Base-by-base conservation (phyloP, 2,329 filamentous ascomycete genomes). In the Hymenoscyphus fructigenus region DNA sequence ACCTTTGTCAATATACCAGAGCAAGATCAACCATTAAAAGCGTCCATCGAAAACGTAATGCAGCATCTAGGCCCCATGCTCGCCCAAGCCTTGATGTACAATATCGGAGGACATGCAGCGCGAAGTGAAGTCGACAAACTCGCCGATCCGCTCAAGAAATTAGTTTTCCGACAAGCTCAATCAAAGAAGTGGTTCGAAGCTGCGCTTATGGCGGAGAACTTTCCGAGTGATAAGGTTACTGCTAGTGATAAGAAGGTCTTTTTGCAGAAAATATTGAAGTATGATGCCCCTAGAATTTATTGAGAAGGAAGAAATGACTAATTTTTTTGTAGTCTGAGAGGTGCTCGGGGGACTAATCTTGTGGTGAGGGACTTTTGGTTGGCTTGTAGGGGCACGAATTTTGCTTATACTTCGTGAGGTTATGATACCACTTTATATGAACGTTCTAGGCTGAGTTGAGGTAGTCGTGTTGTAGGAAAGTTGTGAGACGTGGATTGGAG, bases 301-400 rank as follows among this genome's bases (percentile, higher is more conserved):
- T n/a, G 4, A 14, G n/a, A 14, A 34, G 17, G 15, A 7, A n/a
- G 23, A 15, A 61, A 36, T 63, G 61, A 68, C 38, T 28, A 26
- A 20, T 55, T 4, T 23, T 14, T 5, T 50, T 23, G 1, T 64
- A 89, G 86, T 72, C 78, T 91, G 38, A 81, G 90, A 47, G 90
- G 90, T 7, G 81, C 84, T 1, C 82, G 84, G 67, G 79, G 82
- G 59, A 91, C 89, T 2, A 91, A 88, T 68, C 83, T 87, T 62
- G 81, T 91, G 0, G 85, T 91, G 2, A 84, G 85, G 65, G 88
- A 91, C 34, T 92, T 92, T 73, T 93, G 89, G 87, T 77, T 91
- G n/a, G 81, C 83, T 1, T 88, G 88, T 67, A 81, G 89, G 57
- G 82, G 82, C 4, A 82, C 83, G 0, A 86, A 80, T 70, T 89